Base-by-base conservation (phyloP, 192 early-diverging fungal species). In the Podila epigama region DNA sequence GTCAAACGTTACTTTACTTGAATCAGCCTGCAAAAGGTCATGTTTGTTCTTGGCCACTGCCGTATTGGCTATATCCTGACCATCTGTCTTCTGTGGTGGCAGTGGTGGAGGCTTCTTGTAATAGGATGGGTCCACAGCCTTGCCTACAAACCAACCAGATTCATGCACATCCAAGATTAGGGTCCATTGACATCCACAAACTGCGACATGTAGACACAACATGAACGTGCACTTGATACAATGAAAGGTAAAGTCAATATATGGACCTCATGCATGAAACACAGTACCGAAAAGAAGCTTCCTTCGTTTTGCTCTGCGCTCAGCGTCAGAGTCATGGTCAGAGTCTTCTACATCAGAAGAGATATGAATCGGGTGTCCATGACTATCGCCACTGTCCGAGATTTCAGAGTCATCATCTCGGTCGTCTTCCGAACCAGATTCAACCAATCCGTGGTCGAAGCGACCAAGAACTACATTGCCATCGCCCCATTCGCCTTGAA, bases 291-390 rank as follows among this genome's bases (percentile, higher is more conserved):
- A 77, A 0, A 77, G 28, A 10, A 68, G 25, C 56, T 77, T 77
- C 61, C 73, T 77, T 50, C 73, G 73, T 61, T 77, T 77, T 4
- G 66, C 66, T 28, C 64, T 68, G 16, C 66, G 44, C 22, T 64
- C 65, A 5, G 66, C 73, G 8, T 77, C 73, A 28, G 73, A 58
- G 28, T 77, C 73, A 20, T 68, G 44, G 32, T 68, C 73, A 11
- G 51, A 41, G 7, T 60, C 48, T 34, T 68, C 60, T 2, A 41
- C 34, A 16, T 66, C 51, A 25, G 37, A 41, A 40, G 55, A 33
- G 4, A 32, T 41, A n/a, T 35, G 27, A 34, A 56, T 51, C 50
- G 36, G n/a, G 28, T 32, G 22, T 3, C 27, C 52, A 31, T 55
- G 33, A n/a, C 60, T 33, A 10, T 27, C 33, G 5, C 51, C 51